These are phyloP conservation scores for Hymenoscyphus repandus DNA, from an alignment of 2,329 filamentous ascomycete genomes.

Conservation along the genomic window DNA sequence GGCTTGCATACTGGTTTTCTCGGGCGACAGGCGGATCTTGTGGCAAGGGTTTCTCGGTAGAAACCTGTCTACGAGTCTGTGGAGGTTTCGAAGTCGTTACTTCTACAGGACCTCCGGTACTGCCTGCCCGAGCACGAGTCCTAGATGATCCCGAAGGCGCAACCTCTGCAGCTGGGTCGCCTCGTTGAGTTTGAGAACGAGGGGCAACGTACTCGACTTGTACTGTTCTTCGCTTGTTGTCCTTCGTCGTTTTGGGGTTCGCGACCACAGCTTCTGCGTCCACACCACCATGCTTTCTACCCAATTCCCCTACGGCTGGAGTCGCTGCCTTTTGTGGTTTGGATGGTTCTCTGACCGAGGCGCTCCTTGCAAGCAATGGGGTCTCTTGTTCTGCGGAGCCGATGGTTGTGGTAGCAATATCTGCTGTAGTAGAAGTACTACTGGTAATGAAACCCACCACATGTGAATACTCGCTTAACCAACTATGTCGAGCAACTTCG, in stretches of 20 bases:
- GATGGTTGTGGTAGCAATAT: slow-evolving; percentile 77
- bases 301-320: slow-evolving; percentile 55
- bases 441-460: slow-evolving; percentile 97
- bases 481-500: slow-evolving; percentile 95
- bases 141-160: slow-evolving; percentile 33
- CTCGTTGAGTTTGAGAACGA: slow-evolving; percentile 76
- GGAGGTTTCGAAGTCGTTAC: slow-evolving; percentile 26
- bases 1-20: slow-evolving; percentile 44
- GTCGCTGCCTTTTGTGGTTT: slow-evolving; percentile 56
- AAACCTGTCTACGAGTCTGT: slow-evolving; percentile 32
- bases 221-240: slow-evolving; percentile 88
- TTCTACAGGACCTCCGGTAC: slow-evolving; percentile 44
- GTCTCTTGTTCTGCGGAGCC: slow-evolving; percentile 52
- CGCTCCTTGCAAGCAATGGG: slow-evolving; percentile 70
- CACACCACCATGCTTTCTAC: slow-evolving; percentile 68
- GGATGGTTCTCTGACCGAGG: slow-evolving; percentile 82
- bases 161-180: slow-evolving; percentile 30
- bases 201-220: slow-evolving; percentile 98
- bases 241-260: slow-evolving; percentile 63
- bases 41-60: slow-evolving; percentile 54
- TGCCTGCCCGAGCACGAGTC: slow-evolving; percentile 50
- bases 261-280: slow-evolving; percentile 60
- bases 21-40: slow-evolving; percentile 48
- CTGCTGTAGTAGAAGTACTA: slow-evolving; percentile 78
- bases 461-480: slow-evolving; percentile 95